phyloP scores from a whole-genome alignment of 108 stramenopile species.

The Cyclostephanos tholiformis region DNA sequence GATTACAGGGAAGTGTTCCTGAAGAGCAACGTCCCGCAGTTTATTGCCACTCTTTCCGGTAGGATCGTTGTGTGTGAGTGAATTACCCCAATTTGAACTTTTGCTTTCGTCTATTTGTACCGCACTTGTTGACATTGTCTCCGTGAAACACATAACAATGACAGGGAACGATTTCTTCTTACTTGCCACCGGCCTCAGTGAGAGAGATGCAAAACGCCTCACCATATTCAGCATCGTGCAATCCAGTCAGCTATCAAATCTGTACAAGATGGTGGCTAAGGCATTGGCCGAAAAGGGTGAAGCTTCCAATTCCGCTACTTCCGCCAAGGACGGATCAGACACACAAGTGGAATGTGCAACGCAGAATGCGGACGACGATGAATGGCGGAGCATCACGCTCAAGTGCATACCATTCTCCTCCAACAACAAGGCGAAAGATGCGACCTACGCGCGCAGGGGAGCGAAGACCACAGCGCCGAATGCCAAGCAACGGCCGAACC shows the following conservation, averaged over 20 bases:
- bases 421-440: constrained; percentile 11
- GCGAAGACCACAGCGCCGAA: neutral
- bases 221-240: constrained; percentile 83
- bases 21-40: constrained; percentile 78
- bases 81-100: neutral
- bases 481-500: constrained; percentile 9
- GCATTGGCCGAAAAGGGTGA: constrained; percentile 44
- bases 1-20: constrained; percentile 81
- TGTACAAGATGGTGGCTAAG: constrained; percentile 76
- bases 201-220: constrained; percentile 57
- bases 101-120: neutral
- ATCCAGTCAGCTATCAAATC: constrained; percentile 67
- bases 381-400: constrained; percentile 40
- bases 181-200: constrained; percentile 58
- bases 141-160: neutral
- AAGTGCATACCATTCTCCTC: constrained; percentile 33
- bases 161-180: constrained; percentile 80
- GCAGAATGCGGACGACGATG: constrained; percentile 4
- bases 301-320: constrained; percentile 1
- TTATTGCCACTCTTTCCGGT: constrained; percentile 79
- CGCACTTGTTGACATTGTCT: neutral
- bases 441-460: neutral
- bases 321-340: neutral
- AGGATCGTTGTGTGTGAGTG: constrained; percentile 70
- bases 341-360: constrained; percentile 1